Base-by-base conservation (phyloP, 2,329 filamentous ascomycete species). In the Periconia macrospinosa region DNA sequence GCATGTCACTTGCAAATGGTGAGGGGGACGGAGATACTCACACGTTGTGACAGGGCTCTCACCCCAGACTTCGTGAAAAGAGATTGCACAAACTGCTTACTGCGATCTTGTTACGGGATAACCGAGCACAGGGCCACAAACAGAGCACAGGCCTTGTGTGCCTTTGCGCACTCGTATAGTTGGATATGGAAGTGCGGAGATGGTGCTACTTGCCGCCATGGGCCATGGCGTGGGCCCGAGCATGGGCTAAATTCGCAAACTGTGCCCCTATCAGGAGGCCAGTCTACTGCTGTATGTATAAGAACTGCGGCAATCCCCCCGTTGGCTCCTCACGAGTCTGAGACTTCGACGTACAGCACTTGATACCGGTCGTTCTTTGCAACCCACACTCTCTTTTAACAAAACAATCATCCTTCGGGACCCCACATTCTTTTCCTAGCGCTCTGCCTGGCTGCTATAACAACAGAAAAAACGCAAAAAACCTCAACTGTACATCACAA, bases 331-430 rank as follows among this genome's bases (percentile, higher is more conserved):
- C 51, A 59, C 65, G 69, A 66, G 66, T 69, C 64, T 70, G 67
- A 63, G 67, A 70, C 66, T 69, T 67, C 65, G 64, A 69, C 66
- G 63, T 59, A 64, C 61, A 63, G 40, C 14, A 45, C 43, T 30
- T 45, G 20, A 20, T 45, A 56, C 51, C 58, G 58, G 65, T 70
- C 66, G 67, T 54, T 67, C 59, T 62, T 62, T 69, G 48, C 20
- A 62, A 66, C 59, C 18, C 61, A 42, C 47, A 52, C 42, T 15
- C 15, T 30, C 42, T 51, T 47, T 52, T 47, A 23, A 54, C 23
- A 27, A 27, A 27, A 27, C 10, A 27, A 66, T 58, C 61, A 61
- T 63, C 65, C 59, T 62, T 61, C 60, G 65, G 65, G 64, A 63
- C 47, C 45, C 40, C 54, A 56, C 63, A 53, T 57, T 66, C 66